A percentile compares a stretch with the other conserved stretches of the same genome.
Evolutionary conservation across 169 alveolate genomes (phyloP).

Genomic region (Theileria sp.): DNA sequence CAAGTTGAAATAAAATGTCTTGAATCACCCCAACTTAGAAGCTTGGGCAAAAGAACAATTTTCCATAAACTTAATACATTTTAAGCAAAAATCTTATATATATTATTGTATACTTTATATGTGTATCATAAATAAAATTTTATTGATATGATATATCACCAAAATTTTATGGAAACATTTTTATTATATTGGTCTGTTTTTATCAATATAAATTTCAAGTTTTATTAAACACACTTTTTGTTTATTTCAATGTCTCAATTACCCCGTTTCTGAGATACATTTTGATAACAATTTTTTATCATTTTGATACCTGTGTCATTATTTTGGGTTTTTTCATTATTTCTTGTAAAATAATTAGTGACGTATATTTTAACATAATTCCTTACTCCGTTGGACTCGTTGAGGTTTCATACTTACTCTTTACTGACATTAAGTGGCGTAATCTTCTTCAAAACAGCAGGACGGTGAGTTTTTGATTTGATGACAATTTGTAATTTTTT

Average conservation of each 20-base stretch:
- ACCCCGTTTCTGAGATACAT: background rate
- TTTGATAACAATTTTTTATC: background rate
- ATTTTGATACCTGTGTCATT: background rate
- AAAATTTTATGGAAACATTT: background rate
- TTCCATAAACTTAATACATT: background rate
- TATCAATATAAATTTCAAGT: background rate
- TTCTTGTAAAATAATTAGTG: background rate
- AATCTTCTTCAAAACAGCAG: background rate
- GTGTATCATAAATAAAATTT: slow-evolving; percentile 4
- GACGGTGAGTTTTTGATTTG: background rate
- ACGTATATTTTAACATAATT: background rate
- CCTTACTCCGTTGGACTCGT: background rate
- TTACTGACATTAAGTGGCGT: background rate
- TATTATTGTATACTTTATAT: background rate
- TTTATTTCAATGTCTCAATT: background rate
- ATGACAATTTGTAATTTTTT: background rate
- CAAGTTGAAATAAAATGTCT: background rate
- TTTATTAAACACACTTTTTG: background rate
- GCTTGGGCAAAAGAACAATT: slow-evolving; percentile 28
- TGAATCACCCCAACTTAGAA: slow-evolving; percentile 34
- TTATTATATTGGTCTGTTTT: background rate
- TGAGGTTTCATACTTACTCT: background rate
- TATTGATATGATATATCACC: background rate
- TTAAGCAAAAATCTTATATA: background rate
- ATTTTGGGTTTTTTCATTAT: background rate